Evolutionary conservation across 2,329 filamentous ascomycete genomes (phyloP).

Genomic region (Aspergillus calidoustus): DNA sequence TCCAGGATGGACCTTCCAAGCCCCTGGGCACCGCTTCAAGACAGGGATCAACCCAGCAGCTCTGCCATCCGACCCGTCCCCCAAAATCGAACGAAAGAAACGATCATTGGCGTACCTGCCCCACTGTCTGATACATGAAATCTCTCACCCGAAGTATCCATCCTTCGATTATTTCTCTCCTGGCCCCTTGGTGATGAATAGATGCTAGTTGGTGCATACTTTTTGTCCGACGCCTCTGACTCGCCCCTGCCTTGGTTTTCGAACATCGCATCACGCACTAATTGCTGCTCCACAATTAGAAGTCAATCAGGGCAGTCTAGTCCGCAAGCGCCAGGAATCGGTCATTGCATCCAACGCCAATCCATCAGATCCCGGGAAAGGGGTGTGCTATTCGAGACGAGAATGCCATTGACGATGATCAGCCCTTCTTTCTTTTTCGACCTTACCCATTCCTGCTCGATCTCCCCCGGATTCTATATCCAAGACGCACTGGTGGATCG

Average conservation of each 20-base stretch:
- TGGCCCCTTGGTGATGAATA: background rate
- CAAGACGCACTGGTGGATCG: background rate
- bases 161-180: background rate
- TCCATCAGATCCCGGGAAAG: background rate
- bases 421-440: background rate
- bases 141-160: background rate
- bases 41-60: background rate
- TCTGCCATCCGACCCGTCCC: background rate
- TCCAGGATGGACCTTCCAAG: background rate
- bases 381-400: background rate
- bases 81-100: background rate
- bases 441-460: background rate
- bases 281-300: background rate
- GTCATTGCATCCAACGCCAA: background rate
- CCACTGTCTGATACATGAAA: background rate
- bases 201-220: background rate
- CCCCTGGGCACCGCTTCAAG: background rate
- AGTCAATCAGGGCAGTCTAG: background rate
- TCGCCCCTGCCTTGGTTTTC: background rate
- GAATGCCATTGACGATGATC: background rate
- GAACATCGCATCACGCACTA: background rate
- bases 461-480: slow-evolving; percentile 1
- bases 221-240: background rate
- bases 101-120: background rate
- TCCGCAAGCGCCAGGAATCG: background rate